Evolutionary conservation across 306 rosid species (phyloP), one percentile per base, ranked within the genome.

Genomic region (Cucurbita moschata): DNA sequence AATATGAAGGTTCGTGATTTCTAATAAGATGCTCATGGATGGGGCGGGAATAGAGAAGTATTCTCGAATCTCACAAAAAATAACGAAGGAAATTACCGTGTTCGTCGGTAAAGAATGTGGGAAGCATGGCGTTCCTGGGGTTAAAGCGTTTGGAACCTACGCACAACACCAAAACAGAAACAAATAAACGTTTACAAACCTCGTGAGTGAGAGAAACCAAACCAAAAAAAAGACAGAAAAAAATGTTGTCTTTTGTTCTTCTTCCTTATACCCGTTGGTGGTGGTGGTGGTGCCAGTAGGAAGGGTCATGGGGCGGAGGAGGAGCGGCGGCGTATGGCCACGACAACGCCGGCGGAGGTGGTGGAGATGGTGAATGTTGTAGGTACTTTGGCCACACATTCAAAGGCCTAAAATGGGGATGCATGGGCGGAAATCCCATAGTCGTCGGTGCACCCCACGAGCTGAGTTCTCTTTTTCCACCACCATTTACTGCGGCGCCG

Each of bases 351-450:
- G 82, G 47, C 0, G 83, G 85, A 19, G 78, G 15, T 18, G 73
- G 82, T 2, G 10, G 49, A 44, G 49, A 10, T 44, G 49, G 49
- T 12, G 87, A 79, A 55, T 83, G 89, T 21, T 86, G 75, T 5
- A 58, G 66, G 44, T 83, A 87, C 49, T 85, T 87, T 14, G 87
- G 94, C 96, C 96, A 88, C 82, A 69, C 81, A 71, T 79, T 86
- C 83, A 94, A 70, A n/a, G 96, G 92, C 80, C 96, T 86, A 69
- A 85, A 88, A 76, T 88, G 89, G 78, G 75, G 84, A 53, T 76
- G 78, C 73, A 60, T 51, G 59, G 89, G 86, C 72, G 94, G 96
- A 64, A 86, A 94, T 14, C 95, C 92, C 75, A 94, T 83, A 72
- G 87, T 81, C 77, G 80, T 81, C 77, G 80, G 86, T 15, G 72